These are phyloP conservation scores for Phaffia rhodozyma DNA, from an alignment of 1,284 basidiomycete genomes.

Conservation along the genomic window DNA sequence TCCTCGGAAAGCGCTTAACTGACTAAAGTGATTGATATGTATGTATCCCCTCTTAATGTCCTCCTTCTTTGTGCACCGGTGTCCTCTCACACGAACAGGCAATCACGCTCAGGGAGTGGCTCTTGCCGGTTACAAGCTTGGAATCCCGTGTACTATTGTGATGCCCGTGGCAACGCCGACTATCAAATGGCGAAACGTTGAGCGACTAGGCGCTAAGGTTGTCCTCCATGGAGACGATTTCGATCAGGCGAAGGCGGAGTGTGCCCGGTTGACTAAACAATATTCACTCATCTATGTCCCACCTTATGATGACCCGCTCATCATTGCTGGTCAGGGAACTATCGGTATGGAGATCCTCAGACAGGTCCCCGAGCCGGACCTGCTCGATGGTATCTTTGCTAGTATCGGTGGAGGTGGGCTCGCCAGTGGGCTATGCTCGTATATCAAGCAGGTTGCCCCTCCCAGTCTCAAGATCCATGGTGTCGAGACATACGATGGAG, in stretches of 20 bases:
- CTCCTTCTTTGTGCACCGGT: too few species aligned
- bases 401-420: conserved; percentile 90
- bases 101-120: conserved; percentile 99
- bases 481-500: conserved; percentile 90
- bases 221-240: conserved; percentile 87
- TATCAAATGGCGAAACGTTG: conserved; percentile 93
- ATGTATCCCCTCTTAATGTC: background rate
- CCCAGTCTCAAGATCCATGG: conserved; percentile 75
- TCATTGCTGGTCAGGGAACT: conserved; percentile 96
- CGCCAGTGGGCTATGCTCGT: conserved; percentile 76
- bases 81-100: conserved; percentile 41
- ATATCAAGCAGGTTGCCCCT: conserved; percentile 84
- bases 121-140: conserved; percentile 71
- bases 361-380: conserved; percentile 60
- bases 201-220: conserved; percentile 84
- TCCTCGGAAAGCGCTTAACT: background rate
- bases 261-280: conserved; percentile 62
- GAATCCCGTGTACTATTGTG: conserved; percentile 91
- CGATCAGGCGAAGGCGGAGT: conserved; percentile 92
- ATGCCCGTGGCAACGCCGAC: conserved; percentile 93
- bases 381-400: conserved; percentile 75
- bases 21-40: background rate
- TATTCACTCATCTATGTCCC: conserved; percentile 85
- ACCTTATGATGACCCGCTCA: conserved; percentile 91
- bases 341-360: conserved; percentile 88